Evolutionary conservation across 441 rosid genomes (phyloP), one percentile per base, ranked within the genome.

Genomic region (Pelargonium cotyledonis): DNA sequence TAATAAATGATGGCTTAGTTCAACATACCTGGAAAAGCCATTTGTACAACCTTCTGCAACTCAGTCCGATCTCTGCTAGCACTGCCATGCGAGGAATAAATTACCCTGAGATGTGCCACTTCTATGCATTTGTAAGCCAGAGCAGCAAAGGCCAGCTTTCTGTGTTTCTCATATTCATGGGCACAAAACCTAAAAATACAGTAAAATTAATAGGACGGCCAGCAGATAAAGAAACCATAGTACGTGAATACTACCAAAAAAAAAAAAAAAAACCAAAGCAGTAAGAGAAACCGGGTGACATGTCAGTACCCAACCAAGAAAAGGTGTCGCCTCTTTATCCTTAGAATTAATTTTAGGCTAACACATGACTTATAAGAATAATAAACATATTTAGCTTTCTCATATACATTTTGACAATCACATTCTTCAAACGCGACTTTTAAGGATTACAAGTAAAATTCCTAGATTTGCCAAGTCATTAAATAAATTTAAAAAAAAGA

Each of bases 101-200:
- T 89, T 35, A 87, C 70, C 81, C 89, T 89, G 91, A 84, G 80
- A 77, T 79, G 85, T 29, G 96, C 96, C 68, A 89, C 91, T 79
- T 91, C 97, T 82, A 81, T 80, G 80, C 99, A 89, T 83, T 94
- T 94, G 80, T 86, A 89, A 58, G 95, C 95, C 89, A 91, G 80
- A 74, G 95, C 80, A 79, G 94, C 94, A 80, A 88, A 83, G 74
- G 88, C 89, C 97, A 87, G 85, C 73, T 91, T 95, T 60, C 70
- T 67, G 60, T 72, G 76, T 71, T 70, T 79, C 80, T 88, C 99
- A 77, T 86, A 91, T 74, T 83, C 91, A 66, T 60, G 75, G 70
- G 95, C 97, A 78, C 94, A 88, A 64, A 67, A 84, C 81, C 96
- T 91, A 85, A 65, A 12, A 46, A 46, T 46, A 61, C 14, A 61